These are phyloP conservation scores for Penicillium sp. DNA, from an alignment of 2,329 filamentous ascomycete genomes.

Conservation along the genomic window DNA sequence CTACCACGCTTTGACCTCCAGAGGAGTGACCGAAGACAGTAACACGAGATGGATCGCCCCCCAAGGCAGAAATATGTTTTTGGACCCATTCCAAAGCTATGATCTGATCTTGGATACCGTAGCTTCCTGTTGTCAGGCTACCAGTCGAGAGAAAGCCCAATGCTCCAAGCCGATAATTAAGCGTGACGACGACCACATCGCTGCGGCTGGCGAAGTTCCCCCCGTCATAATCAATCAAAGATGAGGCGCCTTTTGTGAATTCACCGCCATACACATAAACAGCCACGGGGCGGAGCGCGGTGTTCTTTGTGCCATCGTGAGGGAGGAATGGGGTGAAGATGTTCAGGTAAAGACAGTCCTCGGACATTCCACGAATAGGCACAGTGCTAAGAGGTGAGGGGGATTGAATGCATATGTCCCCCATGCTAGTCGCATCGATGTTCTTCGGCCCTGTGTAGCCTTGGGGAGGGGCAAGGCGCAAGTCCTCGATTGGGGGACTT, in stretches of 20 bases:
- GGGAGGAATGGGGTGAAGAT: conserved; percentile 37
- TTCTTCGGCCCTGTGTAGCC: conserved; percentile 26
- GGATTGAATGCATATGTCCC: conserved; percentile 25
- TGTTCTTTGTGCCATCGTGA: conserved; percentile 4
- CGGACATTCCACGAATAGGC: conserved; percentile 23
- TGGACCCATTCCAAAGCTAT: conserved; percentile 31
- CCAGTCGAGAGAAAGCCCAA: conserved; percentile 36
- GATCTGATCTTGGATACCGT: conserved; percentile 38
- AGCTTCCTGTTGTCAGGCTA: conserved; percentile 36
- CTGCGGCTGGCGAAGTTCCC: conserved; percentile 38
- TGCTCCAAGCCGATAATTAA: conserved; percentile 38
- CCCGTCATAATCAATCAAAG: conserved; percentile 35
- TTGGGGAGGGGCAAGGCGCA: conserved; percentile 44
- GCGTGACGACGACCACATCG: conserved; percentile 37
- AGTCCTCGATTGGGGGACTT: conserved; percentile 45
- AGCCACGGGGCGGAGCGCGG: conserved; percentile 23
- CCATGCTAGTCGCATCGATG: conserved; percentile 32
- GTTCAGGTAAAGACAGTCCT: conserved; percentile 40
- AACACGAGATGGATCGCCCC: conserved; percentile 32
- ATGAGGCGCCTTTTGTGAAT: conserved; percentile 30
- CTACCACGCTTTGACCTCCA: conserved; percentile 54
- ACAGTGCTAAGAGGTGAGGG: conserved; percentile 14
- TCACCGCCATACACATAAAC: conserved; percentile 39
- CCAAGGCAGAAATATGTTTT: conserved; percentile 28
- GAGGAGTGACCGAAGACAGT: conserved; percentile 41